Percentiles rank a stretch among this genome's conserved stretches.
Evolutionary conservation across 2,329 filamentous ascomycete species (phyloP).

Genomic region (Sporothrix luriei): DNA sequence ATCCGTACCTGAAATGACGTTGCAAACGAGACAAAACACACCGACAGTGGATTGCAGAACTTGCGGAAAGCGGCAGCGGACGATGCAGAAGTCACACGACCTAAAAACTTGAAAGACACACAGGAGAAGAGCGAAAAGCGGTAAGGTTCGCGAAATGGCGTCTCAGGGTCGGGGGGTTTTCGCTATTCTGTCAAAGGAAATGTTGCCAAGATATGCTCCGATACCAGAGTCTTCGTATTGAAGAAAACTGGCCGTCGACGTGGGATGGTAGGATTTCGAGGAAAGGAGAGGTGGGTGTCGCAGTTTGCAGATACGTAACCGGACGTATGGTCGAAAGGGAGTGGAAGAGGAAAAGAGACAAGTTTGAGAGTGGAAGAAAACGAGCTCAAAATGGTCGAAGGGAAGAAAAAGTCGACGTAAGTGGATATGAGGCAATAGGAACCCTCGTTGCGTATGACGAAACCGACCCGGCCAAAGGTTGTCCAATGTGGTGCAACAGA

Average conservation of each 20-base stretch:
- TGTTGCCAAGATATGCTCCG: background rate
- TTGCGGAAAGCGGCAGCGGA: conserved; percentile 20
- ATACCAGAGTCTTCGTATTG: background rate
- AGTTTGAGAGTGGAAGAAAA: background rate
- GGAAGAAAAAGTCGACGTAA: background rate
- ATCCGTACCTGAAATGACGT: conserved; percentile 22
- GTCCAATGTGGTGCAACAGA: conserved; percentile 30
- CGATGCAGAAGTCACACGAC: conserved; percentile 24
- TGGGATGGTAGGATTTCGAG: conserved; percentile 14
- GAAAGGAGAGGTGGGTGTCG: background rate
- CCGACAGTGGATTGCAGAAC: conserved; percentile 8
- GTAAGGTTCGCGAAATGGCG: background rate
- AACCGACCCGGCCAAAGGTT: conserved; percentile 20
- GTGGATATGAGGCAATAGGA: background rate
- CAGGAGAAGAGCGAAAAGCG: background rate
- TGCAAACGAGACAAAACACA: conserved; percentile 19
- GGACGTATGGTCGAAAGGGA: too few relatives aligned
- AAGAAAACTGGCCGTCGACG: background rate
- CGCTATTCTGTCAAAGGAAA: background rate
- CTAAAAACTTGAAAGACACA: background rate
- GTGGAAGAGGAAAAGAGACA: background rate
- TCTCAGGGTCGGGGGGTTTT: background rate
- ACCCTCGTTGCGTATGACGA: conserved; percentile 6
- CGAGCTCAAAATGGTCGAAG: conserved; percentile 9
- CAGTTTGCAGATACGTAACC: conserved; percentile 2